Percentiles rank a stretch among this genome's conserved stretches.
These are phyloP conservation scores for Eleusine coracana DNA, from an alignment of 176 grass and related monocot genomes.

Conservation along the genomic window DNA sequence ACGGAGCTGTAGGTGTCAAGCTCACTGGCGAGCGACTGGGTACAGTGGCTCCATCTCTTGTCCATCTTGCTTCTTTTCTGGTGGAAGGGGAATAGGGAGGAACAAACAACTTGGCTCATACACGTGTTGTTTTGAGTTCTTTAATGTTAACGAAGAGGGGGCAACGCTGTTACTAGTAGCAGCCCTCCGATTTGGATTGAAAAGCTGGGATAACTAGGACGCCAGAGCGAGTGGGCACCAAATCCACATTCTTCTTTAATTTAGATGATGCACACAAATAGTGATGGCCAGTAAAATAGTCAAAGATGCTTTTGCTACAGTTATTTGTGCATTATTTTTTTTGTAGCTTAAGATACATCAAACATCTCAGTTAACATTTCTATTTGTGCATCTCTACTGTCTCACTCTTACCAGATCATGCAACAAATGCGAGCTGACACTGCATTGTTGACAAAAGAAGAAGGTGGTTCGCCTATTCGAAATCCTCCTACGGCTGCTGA, in stretches of 20 bases:
- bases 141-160: no score
- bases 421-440: constrained; percentile 94
- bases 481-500: constrained; percentile 96
- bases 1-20: no score
- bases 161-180: no score
- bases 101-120: no score
- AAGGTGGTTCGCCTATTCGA: constrained; percentile 92
- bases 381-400: constrained; percentile 19
- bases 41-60: no score
- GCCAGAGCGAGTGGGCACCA: no score
- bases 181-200: no score
- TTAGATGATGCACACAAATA: constrained; percentile 11
- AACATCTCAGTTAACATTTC: constrained; percentile 25
- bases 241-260: neutral
- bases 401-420: constrained; percentile 72
- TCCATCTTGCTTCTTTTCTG: no score
- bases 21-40: no score
- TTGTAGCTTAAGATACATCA: neutral
- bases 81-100: no score
- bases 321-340: constrained; percentile 35
- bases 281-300: neutral
- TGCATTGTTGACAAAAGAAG: constrained; percentile 93
- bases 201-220: no score
- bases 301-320: neutral
- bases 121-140: no score